phyloP scores from a whole-genome alignment of 140 eudicot genomes.

The Erigeron philadelphicus region DNA sequence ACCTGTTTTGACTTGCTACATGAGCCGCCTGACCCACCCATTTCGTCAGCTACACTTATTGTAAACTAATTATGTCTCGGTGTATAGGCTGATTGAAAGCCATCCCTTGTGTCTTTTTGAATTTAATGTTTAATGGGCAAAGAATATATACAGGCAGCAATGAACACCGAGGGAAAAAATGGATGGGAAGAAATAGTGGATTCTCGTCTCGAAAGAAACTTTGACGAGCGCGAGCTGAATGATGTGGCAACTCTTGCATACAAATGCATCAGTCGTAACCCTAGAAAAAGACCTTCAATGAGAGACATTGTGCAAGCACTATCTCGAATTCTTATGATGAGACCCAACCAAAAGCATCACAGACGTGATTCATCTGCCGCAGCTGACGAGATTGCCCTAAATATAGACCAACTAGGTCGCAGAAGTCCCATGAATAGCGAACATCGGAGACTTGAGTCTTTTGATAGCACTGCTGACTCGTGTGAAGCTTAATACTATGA shows the following conservation, averaged over 20 bases:
- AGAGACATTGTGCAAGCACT: conserved; percentile 76
- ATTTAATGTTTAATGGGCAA: not conserved
- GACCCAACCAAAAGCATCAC: conserved; percentile 50
- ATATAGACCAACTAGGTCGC: conserved; percentile 43
- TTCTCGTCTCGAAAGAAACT: conserved; percentile 70
- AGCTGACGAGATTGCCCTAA: conserved; percentile 46
- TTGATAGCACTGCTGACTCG: conserved; percentile 56
- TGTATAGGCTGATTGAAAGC: not conserved
- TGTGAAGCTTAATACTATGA: conserved; percentile 42
- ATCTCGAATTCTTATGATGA: conserved; percentile 47
- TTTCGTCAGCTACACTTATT: not conserved
- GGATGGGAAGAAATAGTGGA: conserved; percentile 96
- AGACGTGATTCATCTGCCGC: conserved; percentile 42
- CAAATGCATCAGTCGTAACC: conserved; percentile 60
- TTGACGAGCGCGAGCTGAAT: conserved; percentile 57
- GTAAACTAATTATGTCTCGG: not conserved
- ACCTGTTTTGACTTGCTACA: not conserved
- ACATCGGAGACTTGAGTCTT: conserved; percentile 60
- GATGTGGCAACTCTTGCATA: conserved; percentile 79
- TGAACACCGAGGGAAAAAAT: conserved; percentile 65
- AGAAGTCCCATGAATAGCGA: conserved; percentile 42
- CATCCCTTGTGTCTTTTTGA: not conserved
- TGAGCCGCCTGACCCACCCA: not conserved
- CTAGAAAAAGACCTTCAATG: conserved; percentile 81
- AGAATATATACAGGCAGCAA: conserved; percentile 58